phyloP scores from a whole-genome alignment of 495 filamentous ascomycete species.

The Aspergillus mulundensis region DNA sequence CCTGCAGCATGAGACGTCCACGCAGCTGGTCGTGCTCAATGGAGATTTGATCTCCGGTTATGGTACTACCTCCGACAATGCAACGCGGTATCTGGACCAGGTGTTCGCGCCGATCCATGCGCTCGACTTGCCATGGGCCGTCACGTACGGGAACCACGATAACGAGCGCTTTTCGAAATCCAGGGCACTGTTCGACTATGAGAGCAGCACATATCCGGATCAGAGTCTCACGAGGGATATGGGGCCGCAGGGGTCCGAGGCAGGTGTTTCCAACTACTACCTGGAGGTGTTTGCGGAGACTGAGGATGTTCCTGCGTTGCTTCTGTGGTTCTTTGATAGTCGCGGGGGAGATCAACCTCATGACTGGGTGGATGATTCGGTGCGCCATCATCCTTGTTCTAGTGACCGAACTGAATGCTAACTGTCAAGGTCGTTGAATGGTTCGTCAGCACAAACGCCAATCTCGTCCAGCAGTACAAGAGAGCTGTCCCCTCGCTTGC shows the following conservation, averaged over 20 bases:
- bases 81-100: constrained; percentile 54
- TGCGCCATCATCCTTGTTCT: constrained; percentile 24
- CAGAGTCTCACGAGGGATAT: constrained; percentile 52
- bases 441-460: constrained; percentile 50
- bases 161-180: constrained; percentile 57
- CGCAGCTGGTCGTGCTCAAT: constrained; percentile 65
- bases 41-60: constrained; percentile 74
- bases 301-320: constrained; percentile 35
- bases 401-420: constrained; percentile 30
- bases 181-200: constrained; percentile 48
- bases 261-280: constrained; percentile 71
- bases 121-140: constrained; percentile 56
- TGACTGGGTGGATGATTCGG: constrained; percentile 29
- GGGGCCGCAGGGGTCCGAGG: constrained; percentile 30
- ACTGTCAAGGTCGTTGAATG: constrained; percentile 50
- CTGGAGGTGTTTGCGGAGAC: constrained; percentile 43
- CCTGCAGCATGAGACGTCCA: constrained; percentile 48
- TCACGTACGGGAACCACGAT: constrained; percentile 75
- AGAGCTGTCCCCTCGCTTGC: constrained; percentile 56
- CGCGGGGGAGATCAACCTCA: constrained; percentile 53
- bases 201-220: constrained; percentile 38
- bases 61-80: constrained; percentile 54
- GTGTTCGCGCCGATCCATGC: constrained; percentile 57
- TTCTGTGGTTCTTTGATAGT: constrained; percentile 77
- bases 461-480: constrained; percentile 38